These are phyloP conservation scores for Asterophora parasitica DNA, from an alignment of 768 basidiomycete species.

Conservation along the genomic window DNA sequence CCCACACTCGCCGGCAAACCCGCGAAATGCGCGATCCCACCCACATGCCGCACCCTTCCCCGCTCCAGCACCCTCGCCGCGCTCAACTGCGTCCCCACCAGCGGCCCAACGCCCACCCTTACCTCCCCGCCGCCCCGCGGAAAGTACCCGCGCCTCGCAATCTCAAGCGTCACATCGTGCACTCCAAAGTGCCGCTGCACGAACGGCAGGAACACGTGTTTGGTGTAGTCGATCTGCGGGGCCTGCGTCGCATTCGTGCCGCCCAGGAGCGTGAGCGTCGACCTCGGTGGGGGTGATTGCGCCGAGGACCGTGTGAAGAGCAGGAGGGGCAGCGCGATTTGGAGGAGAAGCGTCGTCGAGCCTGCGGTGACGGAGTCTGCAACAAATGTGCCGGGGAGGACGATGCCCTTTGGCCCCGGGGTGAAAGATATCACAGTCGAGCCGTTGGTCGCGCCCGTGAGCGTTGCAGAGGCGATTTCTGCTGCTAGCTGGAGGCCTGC, in stretches of 20 bases:
- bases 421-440: conserved; percentile 52
- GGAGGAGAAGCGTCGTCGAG: conserved; percentile 66
- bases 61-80: conserved; percentile 49
- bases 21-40: conserved; percentile 62
- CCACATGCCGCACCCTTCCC: conserved; percentile 45
- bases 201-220: conserved; percentile 66
- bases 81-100: conserved; percentile 26
- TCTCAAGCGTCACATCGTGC: conserved; percentile 36
- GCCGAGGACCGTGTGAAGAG: conserved; percentile 48
- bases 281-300: conserved; percentile 22
- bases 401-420: conserved; percentile 38
- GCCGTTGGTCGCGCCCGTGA: conserved; percentile 48
- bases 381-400: conserved; percentile 33
- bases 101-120: conserved; percentile 35
- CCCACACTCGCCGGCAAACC: conserved; percentile 57
- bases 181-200: conserved; percentile 51
- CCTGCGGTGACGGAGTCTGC: conserved; percentile 59
- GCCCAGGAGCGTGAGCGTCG: conserved; percentile 53
- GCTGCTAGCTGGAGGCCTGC: conserved; percentile 64
- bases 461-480: conserved; percentile 50
- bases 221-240: conserved; percentile 73
- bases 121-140: conserved; percentile 73
- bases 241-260: conserved; percentile 71
- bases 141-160: conserved; percentile 62
- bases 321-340: conserved; percentile 66